Conservation (phyloP, 139 green algal genomes). For the Chlamydomonas sphaeroides region DNA sequence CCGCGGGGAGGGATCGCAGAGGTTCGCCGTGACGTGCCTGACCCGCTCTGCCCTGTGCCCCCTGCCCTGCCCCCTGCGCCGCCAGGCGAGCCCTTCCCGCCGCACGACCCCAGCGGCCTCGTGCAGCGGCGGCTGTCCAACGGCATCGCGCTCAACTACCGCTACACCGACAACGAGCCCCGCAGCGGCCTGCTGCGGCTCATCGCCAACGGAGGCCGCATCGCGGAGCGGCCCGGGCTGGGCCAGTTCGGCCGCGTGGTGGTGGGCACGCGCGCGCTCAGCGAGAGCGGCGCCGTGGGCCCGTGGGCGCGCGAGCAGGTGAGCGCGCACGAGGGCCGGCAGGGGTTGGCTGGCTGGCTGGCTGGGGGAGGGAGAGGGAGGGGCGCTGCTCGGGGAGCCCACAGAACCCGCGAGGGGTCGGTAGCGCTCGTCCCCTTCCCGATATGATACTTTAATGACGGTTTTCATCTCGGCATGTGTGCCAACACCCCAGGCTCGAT, state of each 20-base stretch:
- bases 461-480: no score
- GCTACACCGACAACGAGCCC: constrained; percentile 91
- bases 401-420: no score
- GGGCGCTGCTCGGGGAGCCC: neutral
- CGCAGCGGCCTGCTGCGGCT: constrained; percentile 88
- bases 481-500: no score
- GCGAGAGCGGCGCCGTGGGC: constrained; percentile 86
- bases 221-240: constrained; percentile 68
- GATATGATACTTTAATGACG: no score
- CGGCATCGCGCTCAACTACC: constrained; percentile 95
- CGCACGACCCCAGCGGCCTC: constrained; percentile 72
- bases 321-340: no score
- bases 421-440: no score
- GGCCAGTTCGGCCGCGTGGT: constrained; percentile 65
- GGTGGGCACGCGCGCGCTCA: constrained; percentile 81
- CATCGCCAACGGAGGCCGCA: constrained; percentile 81
- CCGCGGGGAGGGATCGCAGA: neutral
- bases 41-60: no score
- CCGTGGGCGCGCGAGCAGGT: constrained; percentile 81
- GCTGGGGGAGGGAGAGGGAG: neutral
- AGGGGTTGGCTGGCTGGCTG: no score
- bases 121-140: constrained; percentile 91
- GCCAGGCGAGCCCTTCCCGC: constrained; percentile 37
- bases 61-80: neutral
- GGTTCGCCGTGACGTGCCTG: no score